Base-by-base conservation (phyloP, 2,329 filamentous ascomycete genomes). In the Acephala macrosclerotiorum region DNA sequence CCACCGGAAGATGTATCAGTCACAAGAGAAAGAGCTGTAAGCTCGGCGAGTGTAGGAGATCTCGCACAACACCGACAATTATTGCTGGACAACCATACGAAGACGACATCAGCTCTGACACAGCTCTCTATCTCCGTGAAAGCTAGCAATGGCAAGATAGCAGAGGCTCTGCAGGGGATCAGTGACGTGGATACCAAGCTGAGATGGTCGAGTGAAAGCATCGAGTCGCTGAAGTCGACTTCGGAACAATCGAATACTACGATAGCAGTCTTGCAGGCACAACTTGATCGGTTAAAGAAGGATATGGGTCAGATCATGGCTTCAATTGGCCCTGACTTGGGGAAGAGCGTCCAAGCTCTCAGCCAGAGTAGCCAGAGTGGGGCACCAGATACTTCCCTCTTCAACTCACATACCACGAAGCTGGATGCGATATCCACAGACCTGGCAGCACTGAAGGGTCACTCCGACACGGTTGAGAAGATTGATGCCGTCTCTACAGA, bases 271-370 rank as follows among this genome's bases (percentile, higher is more conserved):
- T 66, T 76, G 60, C 73, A 75, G 64, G 72, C 71, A 45, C 73
- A 76, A 59, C 60, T 76, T 38, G 74, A 76, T 53, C 73, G 76
- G 66, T 63, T 76, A 51, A 72, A 74, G 63, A 62, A 63, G 11
- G 74, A 76, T 64, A 66, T 75, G 35, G 72, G 67, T 18, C 51
- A 63, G 2, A 68, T 76, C 22, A 66, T 74, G 8, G 66, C 70
- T 36, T 63, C 70, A 22, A 64, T 75, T 26, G 71, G 71, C 7
- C 20, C 69, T n/a, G 70, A 73, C 58, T 61, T 75, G 0, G 69
- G 70, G 14, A 65, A 68, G 36, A 72, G 72, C 63, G 59, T 74
- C 20, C 66, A 73, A 49, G 58, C 55, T 16, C 69, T 75, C n/a
- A 66, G 68, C 45, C 62, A 73, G 14, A n/a, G n/a, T n/a, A n/a